Percentiles rank a stretch among this genome's conserved stretches.
Conservation (phyloP, 2,329 filamentous ascomycete species). For the Cyanodermella asteris region DNA sequence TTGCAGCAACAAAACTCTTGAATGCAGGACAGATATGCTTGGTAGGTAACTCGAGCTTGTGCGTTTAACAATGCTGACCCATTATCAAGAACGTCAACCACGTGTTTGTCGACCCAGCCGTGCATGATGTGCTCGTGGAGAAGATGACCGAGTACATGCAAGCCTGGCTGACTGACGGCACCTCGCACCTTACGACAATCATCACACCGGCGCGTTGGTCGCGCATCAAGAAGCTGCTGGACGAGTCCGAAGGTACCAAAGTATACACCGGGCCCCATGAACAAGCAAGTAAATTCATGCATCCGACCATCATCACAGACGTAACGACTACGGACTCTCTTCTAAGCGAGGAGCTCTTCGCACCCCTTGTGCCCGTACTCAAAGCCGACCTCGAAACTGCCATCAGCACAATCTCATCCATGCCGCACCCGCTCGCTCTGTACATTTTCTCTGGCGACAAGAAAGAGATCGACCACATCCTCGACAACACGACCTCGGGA, state of each 20-base stretch:
- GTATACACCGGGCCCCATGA: slow-evolving; percentile 16
- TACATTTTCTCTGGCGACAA: slow-evolving; percentile 20
- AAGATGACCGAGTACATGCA: slow-evolving; percentile 15
- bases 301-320: slow-evolving; percentile 19
- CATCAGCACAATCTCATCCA: slow-evolving; percentile 12
- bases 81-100: no score
- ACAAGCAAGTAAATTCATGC: slow-evolving; percentile 13
- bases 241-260: slow-evolving; percentile 16
- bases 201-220: no score
- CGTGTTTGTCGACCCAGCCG: slow-evolving; percentile 20
- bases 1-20: slow-evolving; percentile 21
- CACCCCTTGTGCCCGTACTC: slow-evolving; percentile 21
- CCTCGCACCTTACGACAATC: no score
- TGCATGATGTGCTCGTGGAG: slow-evolving; percentile 18
- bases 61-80: no score
- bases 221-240: slow-evolving; percentile 17
- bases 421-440: slow-evolving; percentile 18
- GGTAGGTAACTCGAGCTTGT: slow-evolving; percentile 18
- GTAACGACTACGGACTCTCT: slow-evolving; percentile 14
- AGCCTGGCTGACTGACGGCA: slow-evolving; percentile 12
- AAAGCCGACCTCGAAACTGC: slow-evolving; percentile 5
- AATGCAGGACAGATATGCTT: slow-evolving; percentile 23
- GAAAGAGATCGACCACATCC: slow-evolving; percentile 16
- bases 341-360: slow-evolving; percentile 24
- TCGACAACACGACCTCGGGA: slow-evolving; percentile 22